Evolutionary conservation across 352 stramenopile genomes (phyloP).

Genomic region (Pythium diclinum): DNA sequence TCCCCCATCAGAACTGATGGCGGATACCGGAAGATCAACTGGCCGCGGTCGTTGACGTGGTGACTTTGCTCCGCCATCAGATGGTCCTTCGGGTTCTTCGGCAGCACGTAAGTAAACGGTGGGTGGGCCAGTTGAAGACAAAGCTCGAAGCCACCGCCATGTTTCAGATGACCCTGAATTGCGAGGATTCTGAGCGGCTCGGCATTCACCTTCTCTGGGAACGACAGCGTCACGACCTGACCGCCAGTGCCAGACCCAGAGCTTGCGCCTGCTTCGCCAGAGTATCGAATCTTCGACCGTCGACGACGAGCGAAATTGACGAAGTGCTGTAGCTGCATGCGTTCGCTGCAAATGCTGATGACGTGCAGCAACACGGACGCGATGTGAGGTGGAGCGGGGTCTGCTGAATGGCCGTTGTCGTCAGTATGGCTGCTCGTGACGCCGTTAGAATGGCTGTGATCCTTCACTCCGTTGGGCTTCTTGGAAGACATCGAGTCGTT

Average conservation of each 20-base stretch:
- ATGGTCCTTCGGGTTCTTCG: constrained; percentile 54
- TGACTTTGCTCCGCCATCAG: constrained; percentile 62
- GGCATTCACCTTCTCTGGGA: constrained; percentile 82
- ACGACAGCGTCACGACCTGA: constrained; percentile 85
- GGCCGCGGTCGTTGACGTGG: constrained; percentile 67
- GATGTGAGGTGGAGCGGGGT: constrained; percentile 52
- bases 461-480: constrained; percentile 26
- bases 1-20: constrained; percentile 62
- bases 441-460: constrained; percentile 14
- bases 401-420: constrained; percentile 6
- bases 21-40: constrained; percentile 84
- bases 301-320: constrained; percentile 83
- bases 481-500: constrained; percentile 29
- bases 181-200: constrained; percentile 73
- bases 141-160: constrained; percentile 73
- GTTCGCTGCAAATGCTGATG: constrained; percentile 81
- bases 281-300: constrained; percentile 82
- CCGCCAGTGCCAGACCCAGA: constrained; percentile 56
- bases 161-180: constrained; percentile 79
- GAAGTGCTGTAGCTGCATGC: constrained; percentile 85
- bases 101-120: constrained; percentile 70
- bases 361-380: constrained; percentile 74
- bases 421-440: constrained; percentile 26
- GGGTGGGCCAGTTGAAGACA: constrained; percentile 59
- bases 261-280: constrained; percentile 62